Evolutionary conservation across 2,329 filamentous ascomycete genomes (phyloP).

Genomic region (Trichoderma sp.): DNA sequence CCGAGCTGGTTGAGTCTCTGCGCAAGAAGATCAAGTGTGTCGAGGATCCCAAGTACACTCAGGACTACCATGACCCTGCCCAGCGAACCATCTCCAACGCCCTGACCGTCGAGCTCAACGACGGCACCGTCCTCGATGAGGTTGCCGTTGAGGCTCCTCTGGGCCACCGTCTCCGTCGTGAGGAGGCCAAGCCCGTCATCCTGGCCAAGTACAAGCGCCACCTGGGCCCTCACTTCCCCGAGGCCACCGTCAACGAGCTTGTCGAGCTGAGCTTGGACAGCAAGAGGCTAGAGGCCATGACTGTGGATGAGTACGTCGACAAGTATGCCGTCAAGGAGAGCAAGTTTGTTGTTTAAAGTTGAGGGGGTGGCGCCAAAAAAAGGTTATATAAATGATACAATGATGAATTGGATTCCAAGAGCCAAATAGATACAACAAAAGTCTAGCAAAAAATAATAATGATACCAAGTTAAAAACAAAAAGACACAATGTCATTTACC

Average conservation of each 20-base stretch:
- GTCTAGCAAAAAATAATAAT: neutral
- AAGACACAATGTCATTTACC: neutral
- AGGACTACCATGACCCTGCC: constrained; percentile 91
- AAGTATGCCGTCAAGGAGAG: constrained; percentile 70
- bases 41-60: constrained; percentile 92
- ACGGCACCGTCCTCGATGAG: constrained; percentile 89
- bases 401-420: neutral
- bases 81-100: constrained; percentile 98
- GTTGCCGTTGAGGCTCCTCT: constrained; percentile 92
- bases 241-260: constrained; percentile 78
- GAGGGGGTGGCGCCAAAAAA: neutral
- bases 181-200: constrained; percentile 98
- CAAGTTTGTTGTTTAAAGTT: constrained; percentile 51
- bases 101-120: constrained; percentile 90
- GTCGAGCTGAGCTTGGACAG: constrained; percentile 77
- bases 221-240: constrained; percentile 78
- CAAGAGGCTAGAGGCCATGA: constrained; percentile 75
- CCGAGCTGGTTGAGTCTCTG: constrained; percentile 84
- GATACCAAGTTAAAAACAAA: neutral
- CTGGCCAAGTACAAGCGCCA: constrained; percentile 95
- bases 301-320: constrained; percentile 93
- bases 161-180: constrained; percentile 85
- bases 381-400: neutral
- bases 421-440: neutral
- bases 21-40: constrained; percentile 94